Evolutionary conservation across 805 yeast genomes (phyloP), one percentile per base, ranked within the genome.

Genomic region (Candida sithepensis): DNA sequence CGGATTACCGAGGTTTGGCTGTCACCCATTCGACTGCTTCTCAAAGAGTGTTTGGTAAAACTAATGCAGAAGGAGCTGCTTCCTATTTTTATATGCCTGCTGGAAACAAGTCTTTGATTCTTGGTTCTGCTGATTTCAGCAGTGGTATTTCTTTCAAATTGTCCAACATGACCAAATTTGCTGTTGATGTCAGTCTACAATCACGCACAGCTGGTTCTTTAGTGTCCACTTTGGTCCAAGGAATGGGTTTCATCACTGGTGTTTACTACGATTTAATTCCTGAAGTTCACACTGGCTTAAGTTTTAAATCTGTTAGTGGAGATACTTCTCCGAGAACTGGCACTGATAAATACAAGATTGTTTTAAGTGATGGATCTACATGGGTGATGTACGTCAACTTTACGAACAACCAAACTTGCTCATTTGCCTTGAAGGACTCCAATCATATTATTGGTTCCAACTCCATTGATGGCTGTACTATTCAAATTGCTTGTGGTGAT

Each of bases 231-330:
- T 60, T 86, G 47, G 86, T 83, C n/a, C 89, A 84, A 63, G 97
- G 97, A 46, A 75, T 76, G 79, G 96, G 96, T 13, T 81, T 85
- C 54, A 79, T 85, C 10, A 82, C 95, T 33, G 88, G 81, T 18
- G 68, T 76, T 22, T 84, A 77, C 52, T 73, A 76, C 59, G 69
- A 74, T 57, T 65, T 81, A 63, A 72, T 71, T 41, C 83, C 87
- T 3, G 65, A 66, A 46, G 53, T 84, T 23, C 71, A 71, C 21
- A 77, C 85, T 13, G 73, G 70, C 13, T 82, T 84, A 33, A 92
- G 91, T 0, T 68, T 84, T 50, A 75, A 70, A 46, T 69, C 72
- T 18, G 73, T 84, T 48, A 60, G 67, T 1, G 73, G 71, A 38
- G 69, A 60, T 3, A 67, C 71, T 3, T 68, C 74, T 4, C 74